Base-by-base conservation (phyloP, 495 filamentous ascomycete species). In the Aspergillus affinis region DNA sequence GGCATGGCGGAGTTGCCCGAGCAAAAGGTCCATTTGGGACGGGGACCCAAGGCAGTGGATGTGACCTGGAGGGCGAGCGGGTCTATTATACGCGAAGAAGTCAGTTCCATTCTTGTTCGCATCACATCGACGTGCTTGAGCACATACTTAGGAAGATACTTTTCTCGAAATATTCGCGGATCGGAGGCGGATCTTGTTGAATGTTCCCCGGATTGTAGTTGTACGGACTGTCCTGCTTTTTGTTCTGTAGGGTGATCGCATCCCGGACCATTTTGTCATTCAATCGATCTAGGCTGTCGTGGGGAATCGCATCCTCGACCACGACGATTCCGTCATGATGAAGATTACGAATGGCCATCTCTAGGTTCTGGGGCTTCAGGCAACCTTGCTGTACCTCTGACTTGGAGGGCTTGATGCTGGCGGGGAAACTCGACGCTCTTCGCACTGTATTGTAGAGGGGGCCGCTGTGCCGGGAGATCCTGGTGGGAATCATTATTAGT, bases 281-380 rank as follows among this genome's bases (percentile, higher is more conserved):
- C n/a, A 85, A 58, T 17, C 65, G 65, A 55, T 83, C 75, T n/a
- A 84, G 67, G 12, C 72, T 57, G 0, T 68, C 63, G 57, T 75
- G 73, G 12, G 74, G 68, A 21, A 84, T 66, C 1, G 77, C 75
- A 58, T 82, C 72, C 48, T 80, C 74, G 19, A 85, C 65, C 2
- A 84, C 78, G 9, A 84, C 75, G 7, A 84, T 67, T 19, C 82
- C 82, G 61, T 85, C 82, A 12, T 70, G 57, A 57, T 83, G 71
- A 3, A 85, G 60, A 44, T 72, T 71, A 12, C 76, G 74, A 8
- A 79, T 76, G 3, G 79, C 80, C 36, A 73, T 72, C 60, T 83
- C 80, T 13, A 84, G 62, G 57, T 82, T 82, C 41, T 72, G 63
- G 3, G 71, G 55, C 4, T 50, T 57, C 10, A 79, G 68, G 18